These are phyloP conservation scores for Protomyces lactucae-debilis DNA, from an alignment of 1,139 yeast species.

Conservation along the genomic window DNA sequence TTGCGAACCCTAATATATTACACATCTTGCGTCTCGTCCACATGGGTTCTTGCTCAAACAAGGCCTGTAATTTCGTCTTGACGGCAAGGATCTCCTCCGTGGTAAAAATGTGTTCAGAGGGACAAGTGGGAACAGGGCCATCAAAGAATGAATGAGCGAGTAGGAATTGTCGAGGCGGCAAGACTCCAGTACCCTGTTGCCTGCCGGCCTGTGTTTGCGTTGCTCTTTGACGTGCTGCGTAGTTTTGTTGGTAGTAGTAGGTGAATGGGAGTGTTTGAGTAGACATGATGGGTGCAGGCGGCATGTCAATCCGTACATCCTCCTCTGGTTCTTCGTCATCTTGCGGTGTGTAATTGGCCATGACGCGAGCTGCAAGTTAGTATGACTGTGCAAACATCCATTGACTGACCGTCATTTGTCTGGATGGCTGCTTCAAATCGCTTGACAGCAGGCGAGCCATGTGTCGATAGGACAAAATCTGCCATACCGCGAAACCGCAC, in stretches of 20 bases:
- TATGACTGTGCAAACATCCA: not conserved
- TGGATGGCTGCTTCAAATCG: constrained; percentile 45
- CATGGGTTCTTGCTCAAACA: constrained; percentile 70
- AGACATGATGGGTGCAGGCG: constrained; percentile 85
- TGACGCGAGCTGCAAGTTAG: not conserved
- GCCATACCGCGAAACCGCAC: constrained; percentile 79
- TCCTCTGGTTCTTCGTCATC: constrained; percentile 40
- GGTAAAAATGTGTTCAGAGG: constrained; percentile 43
- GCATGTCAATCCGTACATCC: constrained; percentile 54
- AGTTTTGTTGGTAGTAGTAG: constrained; percentile 50
- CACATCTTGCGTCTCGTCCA: constrained; percentile 80
- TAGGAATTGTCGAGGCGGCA: not conserved
- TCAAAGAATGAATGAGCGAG: constrained; percentile 11
- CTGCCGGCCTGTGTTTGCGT: not conserved
- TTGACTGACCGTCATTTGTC: constrained; percentile 40
- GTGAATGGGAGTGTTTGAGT: not conserved
- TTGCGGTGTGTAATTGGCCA: constrained; percentile 23
- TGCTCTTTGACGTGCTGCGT: constrained; percentile 40
- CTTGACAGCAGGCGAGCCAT: constrained; percentile 50
- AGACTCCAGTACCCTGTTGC: not conserved
- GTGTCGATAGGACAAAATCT: constrained; percentile 74
- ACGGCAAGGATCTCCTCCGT: constrained; percentile 39
- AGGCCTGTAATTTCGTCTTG: constrained; percentile 48
- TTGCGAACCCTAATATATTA: constrained; percentile 49
- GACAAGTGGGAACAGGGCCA: constrained; percentile 42